Conservation (phyloP, 257 asterid species). For the Linderniella brevidens region DNA sequence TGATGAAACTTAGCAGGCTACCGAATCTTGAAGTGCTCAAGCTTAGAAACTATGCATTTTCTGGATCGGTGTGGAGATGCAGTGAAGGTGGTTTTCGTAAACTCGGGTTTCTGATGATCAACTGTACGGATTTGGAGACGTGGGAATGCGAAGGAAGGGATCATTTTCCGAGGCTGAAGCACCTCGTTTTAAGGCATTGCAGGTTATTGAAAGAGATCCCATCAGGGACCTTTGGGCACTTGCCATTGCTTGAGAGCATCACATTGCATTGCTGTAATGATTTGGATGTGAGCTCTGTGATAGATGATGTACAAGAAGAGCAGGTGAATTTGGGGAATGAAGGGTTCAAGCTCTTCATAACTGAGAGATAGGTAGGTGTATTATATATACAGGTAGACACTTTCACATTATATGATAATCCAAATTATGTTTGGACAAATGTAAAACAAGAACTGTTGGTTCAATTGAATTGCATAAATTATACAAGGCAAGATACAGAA, state of each 20-base stretch:
- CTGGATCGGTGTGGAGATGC: constrained; percentile 11
- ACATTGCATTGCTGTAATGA: constrained; percentile 12
- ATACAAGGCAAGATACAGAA: too few species aligned
- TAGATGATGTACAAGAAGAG: constrained; percentile 7
- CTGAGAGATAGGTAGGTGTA: constrained; percentile 2
- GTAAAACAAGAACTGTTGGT: too few species aligned
- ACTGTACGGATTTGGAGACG: constrained; percentile 9
- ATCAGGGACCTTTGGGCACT: constrained; percentile 9
- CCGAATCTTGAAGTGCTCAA: constrained; percentile 20
- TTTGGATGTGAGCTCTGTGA: constrained; percentile 11
- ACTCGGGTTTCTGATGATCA: constrained; percentile 13
- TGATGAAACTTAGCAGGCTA: constrained; percentile 11
- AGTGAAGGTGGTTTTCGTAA: constrained; percentile 8
- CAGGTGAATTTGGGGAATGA: constrained; percentile 9
- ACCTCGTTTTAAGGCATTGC: constrained; percentile 12
- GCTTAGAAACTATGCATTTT: constrained; percentile 15
- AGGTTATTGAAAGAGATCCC: constrained; percentile 12
- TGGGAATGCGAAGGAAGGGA: constrained; percentile 6
- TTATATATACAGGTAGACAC: too few species aligned
- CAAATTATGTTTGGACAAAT: too few species aligned
- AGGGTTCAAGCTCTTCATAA: constrained; percentile 6
- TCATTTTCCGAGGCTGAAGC: constrained; percentile 12
- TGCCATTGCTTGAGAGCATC: constrained; percentile 9
- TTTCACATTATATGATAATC: neutral
- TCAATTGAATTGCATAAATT: too few species aligned